Base-by-base conservation (phyloP, 768 basidiomycete species). In the Boletus pseudo-olivaceus region DNA sequence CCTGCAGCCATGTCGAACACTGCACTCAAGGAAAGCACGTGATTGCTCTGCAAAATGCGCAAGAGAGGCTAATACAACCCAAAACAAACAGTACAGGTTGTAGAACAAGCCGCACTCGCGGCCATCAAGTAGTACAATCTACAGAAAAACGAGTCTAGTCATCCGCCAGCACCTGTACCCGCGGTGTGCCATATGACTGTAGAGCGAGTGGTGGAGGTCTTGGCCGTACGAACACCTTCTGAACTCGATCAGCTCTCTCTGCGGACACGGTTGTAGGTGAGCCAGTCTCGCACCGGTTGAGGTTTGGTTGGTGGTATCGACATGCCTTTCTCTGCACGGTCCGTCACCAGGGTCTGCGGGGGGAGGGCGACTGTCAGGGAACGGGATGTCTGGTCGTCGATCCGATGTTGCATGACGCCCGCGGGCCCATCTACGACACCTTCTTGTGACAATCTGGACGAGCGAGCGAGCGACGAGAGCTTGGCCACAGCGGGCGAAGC, bases 121-220 rank as follows among this genome's bases (percentile, higher is more conserved):
- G 50, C 56, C 43, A 48, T 30, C 15, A 35, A 47, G 5, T 17
- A 35, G 29, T 27, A 17, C 23, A 20, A 7, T 12, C 15, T 30
- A 41, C 23, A 51, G 14, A 47, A 38, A 27, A 35, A 27, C 12
- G 41, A 14, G 15, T 35, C 54, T 56, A 49, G 44, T 67, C 52
- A 42, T 69, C 62, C 50, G 26, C 50, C 26, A 56, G 42, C 38
- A 60, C 61, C 38, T 58, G 61, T 45, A 60, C 51, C 19, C 10
- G 53, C n/a, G 44, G 29, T 29, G 35, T 32, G 26, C 47, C 12
- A 26, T 59, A 56, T 29, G 59, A 43, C 33, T 55, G 50, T 47
- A 72, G 51, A 45, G 58, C 40, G 12, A 70, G 56, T n/a, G 77
- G 79, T 30, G 79, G 73, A 20, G 77, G 74, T 58, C 80, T 65